Conservation (phyloP, 2,329 filamentous ascomycete species). For the Cercospora citrullina region DNA sequence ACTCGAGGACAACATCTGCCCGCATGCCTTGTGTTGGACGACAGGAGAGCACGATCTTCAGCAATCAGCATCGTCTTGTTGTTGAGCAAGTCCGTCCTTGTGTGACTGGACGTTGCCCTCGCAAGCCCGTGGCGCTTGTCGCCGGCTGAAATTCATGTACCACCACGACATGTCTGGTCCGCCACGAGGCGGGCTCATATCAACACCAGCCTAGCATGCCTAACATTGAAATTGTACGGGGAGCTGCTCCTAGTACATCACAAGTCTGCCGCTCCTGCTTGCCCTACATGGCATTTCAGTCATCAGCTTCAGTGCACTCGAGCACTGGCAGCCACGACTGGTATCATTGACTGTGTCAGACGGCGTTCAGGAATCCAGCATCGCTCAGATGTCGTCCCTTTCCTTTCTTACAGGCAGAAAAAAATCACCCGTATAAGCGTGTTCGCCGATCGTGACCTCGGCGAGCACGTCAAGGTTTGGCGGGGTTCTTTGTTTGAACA, state of each 20-base stretch:
- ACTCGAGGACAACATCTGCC: neutral
- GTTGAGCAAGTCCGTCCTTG: neutral
- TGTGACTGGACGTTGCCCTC: constrained; percentile 1
- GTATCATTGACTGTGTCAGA: neutral
- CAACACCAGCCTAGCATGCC: neutral
- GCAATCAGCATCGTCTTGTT: neutral
- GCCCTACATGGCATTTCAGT: neutral
- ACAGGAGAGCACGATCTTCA: neutral
- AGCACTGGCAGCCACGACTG: neutral
- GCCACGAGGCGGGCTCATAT: neutral
- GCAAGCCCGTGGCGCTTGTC: neutral
- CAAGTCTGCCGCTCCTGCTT: neutral
- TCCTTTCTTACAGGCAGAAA: too few relatives aligned
- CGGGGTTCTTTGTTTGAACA: neutral
- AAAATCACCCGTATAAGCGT: neutral
- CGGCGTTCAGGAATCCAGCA: too few relatives aligned
- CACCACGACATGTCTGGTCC: neutral
- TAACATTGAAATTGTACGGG: neutral
- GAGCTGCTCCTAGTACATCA: neutral
- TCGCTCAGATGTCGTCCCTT: too few relatives aligned
- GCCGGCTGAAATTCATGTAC: neutral
- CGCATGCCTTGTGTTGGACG: neutral
- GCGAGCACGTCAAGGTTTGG: neutral
- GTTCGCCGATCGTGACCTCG: neutral
- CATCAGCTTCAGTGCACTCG: neutral